Conservation (phyloP, 2,329 filamentous ascomycete genomes). For the Sphaerulina vaccinii region DNA sequence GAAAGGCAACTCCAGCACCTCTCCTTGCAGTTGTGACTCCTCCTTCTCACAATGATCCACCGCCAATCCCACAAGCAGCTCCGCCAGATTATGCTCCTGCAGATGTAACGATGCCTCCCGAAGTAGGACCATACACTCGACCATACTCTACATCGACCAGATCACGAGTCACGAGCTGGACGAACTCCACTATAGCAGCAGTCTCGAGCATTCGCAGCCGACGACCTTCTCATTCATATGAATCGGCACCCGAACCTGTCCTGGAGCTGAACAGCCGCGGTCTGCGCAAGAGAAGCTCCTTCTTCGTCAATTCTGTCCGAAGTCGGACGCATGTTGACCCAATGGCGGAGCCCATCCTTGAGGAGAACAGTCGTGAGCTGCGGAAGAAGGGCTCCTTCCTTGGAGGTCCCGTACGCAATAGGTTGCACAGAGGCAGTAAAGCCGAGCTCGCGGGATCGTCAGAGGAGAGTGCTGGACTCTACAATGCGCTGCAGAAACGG, state of each 20-base stretch:
- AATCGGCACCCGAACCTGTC: conserved; percentile 1
- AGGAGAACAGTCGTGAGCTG: conserved; percentile 23
- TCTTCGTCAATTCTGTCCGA: conserved; percentile 32
- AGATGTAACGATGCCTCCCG: not conserved
- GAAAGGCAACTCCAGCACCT: conserved; percentile 31
- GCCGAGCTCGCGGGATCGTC: conserved; percentile 30
- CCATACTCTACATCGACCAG: conserved; percentile 45
- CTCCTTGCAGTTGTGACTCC: not conserved
- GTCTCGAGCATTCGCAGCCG: conserved; percentile 46
- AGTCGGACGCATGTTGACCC: conserved; percentile 31
- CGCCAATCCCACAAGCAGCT: not conserved
- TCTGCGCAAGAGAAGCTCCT: conserved; percentile 33
- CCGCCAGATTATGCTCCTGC: not conserved
- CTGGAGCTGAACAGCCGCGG: conserved; percentile 22
- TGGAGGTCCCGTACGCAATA: conserved; percentile 31
- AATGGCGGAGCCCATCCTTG: conserved; percentile 25
- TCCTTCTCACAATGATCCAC: not conserved
- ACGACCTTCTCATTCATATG: conserved; percentile 11
- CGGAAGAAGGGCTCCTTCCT: conserved; percentile 35
- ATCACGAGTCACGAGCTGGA: conserved; percentile 73
- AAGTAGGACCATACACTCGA: not conserved
- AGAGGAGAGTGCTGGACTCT: conserved; percentile 60
- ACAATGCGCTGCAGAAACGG: conserved; percentile 55
- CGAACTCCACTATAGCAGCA: conserved; percentile 60
- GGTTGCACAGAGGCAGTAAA: conserved; percentile 32